These are phyloP conservation scores for Dorcoceras hygrometricum DNA, from an alignment of 257 asterid genomes.

Conservation along the genomic window DNA sequence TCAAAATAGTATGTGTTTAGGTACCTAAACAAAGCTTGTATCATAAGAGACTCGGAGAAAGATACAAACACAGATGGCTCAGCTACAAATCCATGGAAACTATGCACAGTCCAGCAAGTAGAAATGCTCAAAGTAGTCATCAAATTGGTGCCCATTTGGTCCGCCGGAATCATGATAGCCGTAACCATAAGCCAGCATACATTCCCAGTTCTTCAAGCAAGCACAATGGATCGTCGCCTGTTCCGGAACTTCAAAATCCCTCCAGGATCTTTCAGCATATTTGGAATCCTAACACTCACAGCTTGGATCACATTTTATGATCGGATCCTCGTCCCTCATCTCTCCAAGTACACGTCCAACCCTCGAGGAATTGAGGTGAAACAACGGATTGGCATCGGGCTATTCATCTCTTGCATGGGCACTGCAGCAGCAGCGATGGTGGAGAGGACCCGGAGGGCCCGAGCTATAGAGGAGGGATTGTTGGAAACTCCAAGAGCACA, in stretches of 20 bases:
- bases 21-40: constrained; percentile 56
- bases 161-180: constrained; percentile 56
- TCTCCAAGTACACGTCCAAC: constrained; percentile 42
- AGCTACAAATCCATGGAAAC: constrained; percentile 44
- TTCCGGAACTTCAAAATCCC: constrained; percentile 51
- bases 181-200: constrained; percentile 53
- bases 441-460: constrained; percentile 45
- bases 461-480: constrained; percentile 46
- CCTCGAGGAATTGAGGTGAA: constrained; percentile 47
- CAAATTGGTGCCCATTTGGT: constrained; percentile 67
- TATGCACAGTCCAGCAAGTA: constrained; percentile 63
- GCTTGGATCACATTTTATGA: constrained; percentile 59
- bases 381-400: constrained; percentile 57
- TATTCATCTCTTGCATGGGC: constrained; percentile 50
- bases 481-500: constrained; percentile 26
- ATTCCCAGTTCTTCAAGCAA: constrained; percentile 63
- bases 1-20: constrained; percentile 10
- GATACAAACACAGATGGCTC: constrained; percentile 46
- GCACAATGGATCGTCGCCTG: constrained; percentile 45
- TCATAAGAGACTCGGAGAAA: constrained; percentile 35
- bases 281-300: constrained; percentile 41
- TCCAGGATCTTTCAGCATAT: constrained; percentile 43
- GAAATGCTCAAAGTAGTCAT: constrained; percentile 60
- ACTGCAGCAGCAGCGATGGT: constrained; percentile 46
- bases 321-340: constrained; percentile 43